Evolutionary conservation across 2,329 filamentous ascomycete species (phyloP).

Genomic region (Penicillium sp.): DNA sequence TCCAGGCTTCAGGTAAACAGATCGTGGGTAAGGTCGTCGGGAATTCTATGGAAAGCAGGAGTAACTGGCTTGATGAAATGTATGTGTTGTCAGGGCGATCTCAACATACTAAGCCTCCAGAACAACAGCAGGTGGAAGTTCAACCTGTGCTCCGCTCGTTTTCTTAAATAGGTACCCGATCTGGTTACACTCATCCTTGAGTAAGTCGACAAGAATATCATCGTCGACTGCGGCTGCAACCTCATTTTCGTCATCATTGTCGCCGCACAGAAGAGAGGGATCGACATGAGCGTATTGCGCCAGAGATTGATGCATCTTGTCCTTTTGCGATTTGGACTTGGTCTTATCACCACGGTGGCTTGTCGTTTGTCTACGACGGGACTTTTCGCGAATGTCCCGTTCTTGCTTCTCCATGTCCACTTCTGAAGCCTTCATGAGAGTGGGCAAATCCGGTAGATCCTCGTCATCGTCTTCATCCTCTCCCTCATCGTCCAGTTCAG

Average conservation of each 20-base stretch:
- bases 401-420: slow-evolving; percentile 34
- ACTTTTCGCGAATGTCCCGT: slow-evolving; percentile 20
- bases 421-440: slow-evolving; percentile 37
- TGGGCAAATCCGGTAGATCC: slow-evolving; percentile 26
- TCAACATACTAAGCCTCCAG: too few relatives aligned
- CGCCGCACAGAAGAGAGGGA: slow-evolving; percentile 24
- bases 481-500: background rate
- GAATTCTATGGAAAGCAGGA: too few relatives aligned
- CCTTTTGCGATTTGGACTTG: slow-evolving; percentile 19
- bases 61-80: too few relatives aligned
- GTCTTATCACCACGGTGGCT: slow-evolving; percentile 6
- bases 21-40: too few relatives aligned
- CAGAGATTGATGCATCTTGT: slow-evolving; percentile 40
- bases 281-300: slow-evolving; percentile 42
- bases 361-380: slow-evolving; percentile 5
- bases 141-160: slow-evolving; percentile 21
- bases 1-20: too few relatives aligned
- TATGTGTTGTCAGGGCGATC: too few relatives aligned
- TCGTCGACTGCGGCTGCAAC: slow-evolving; percentile 27
- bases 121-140: background rate
- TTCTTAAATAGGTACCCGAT: slow-evolving; percentile 39
- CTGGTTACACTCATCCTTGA: slow-evolving; percentile 36
- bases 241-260: slow-evolving; percentile 12
- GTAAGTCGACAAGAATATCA: slow-evolving; percentile 30
- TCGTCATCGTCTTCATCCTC: slow-evolving; percentile 3